These are phyloP conservation scores for Claviceps sp. DNA, from an alignment of 2,329 filamentous ascomycete species.

Conservation along the genomic window DNA sequence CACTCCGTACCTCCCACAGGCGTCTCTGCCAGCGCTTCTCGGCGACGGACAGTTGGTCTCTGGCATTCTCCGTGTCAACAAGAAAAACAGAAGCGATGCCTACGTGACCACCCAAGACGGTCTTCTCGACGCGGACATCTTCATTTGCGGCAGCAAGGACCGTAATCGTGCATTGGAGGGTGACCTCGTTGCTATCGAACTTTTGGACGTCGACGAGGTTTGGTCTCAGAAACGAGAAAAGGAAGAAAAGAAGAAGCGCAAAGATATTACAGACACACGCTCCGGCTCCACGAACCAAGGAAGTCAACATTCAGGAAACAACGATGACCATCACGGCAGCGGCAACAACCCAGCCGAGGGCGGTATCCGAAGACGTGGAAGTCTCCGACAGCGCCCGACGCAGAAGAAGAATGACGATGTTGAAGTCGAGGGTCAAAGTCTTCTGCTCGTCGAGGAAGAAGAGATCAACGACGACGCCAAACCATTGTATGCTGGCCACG, in stretches of 20 bases:
- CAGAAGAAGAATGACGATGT: constrained; percentile 99
- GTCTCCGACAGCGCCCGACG: constrained; percentile 87
- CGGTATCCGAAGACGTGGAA: constrained; percentile 82
- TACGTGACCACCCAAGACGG: constrained; percentile 90
- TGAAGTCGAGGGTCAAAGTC: constrained; percentile 93
- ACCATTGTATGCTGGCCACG: constrained; percentile 89
- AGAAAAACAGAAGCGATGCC: constrained; percentile 97
- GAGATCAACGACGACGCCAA: constrained; percentile 98
- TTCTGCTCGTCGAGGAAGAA: constrained; percentile 93
- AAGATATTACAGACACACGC: constrained; percentile 91
- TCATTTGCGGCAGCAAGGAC: constrained; percentile 98
- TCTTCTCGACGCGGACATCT: constrained; percentile 88
- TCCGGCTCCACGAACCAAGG: constrained; percentile 62
- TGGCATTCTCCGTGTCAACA: constrained; percentile 94
- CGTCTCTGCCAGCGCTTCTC: constrained; percentile 79
- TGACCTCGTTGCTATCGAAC: constrained; percentile 87
- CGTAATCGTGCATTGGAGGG: constrained; percentile 93
- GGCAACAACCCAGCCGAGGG: constrained; percentile 57
- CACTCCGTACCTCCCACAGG: constrained; percentile 93
- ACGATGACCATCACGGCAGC: constrained; percentile 50
- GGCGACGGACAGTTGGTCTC: constrained; percentile 89
- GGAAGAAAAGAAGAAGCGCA: constrained; percentile 99
- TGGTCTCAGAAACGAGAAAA: constrained; percentile 99
- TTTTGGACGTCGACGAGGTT: constrained; percentile 94
- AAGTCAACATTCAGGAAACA: constrained; percentile 47